A percentile compares a stretch with the other conserved stretches of the same genome.
Evolutionary conservation across 1,139 yeast genomes (phyloP).

Genomic region (Kodamaea ohmeri): DNA sequence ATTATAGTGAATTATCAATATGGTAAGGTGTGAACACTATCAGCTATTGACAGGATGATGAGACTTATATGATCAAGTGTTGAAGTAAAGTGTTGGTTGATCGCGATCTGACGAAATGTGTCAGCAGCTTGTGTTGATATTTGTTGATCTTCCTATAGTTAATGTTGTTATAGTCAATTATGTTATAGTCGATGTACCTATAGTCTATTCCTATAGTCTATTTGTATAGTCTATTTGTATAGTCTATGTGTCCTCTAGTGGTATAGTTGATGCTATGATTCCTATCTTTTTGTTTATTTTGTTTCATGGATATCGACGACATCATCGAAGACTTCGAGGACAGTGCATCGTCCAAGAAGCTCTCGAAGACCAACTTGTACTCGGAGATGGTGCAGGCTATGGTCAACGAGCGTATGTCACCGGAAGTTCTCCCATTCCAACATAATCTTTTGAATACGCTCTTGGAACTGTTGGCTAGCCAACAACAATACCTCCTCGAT

Average conservation of each 20-base stretch:
- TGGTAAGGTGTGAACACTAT: too few species aligned
- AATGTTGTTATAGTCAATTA: not conserved
- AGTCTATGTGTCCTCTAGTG: too few species aligned
- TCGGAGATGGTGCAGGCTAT: conserved; percentile 58
- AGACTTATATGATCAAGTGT: too few species aligned
- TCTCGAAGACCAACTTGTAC: conserved; percentile 18
- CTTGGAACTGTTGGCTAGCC: conserved; percentile 57
- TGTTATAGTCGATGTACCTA: not conserved
- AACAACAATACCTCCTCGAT: conserved; percentile 72
- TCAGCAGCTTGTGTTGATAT: not conserved
- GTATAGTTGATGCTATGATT: too few species aligned
- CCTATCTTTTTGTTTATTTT: not conserved
- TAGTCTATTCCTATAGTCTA: not conserved
- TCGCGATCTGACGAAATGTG: too few species aligned
- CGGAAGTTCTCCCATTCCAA: conserved; percentile 76
- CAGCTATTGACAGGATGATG: too few species aligned
- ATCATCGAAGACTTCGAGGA: conserved; percentile 62
- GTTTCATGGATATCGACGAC: conserved; percentile 59
- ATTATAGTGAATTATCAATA: too few species aligned
- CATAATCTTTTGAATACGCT: conserved; percentile 55
- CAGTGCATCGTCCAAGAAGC: conserved; percentile 16
- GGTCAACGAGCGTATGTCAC: conserved; percentile 83
- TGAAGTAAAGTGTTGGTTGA: too few species aligned
- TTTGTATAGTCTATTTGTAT: too few species aligned
- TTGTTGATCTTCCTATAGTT: not conserved